phyloP scores from a whole-genome alignment of 768 basidiomycete species.

The Cystofilobasidium ferigula region DNA sequence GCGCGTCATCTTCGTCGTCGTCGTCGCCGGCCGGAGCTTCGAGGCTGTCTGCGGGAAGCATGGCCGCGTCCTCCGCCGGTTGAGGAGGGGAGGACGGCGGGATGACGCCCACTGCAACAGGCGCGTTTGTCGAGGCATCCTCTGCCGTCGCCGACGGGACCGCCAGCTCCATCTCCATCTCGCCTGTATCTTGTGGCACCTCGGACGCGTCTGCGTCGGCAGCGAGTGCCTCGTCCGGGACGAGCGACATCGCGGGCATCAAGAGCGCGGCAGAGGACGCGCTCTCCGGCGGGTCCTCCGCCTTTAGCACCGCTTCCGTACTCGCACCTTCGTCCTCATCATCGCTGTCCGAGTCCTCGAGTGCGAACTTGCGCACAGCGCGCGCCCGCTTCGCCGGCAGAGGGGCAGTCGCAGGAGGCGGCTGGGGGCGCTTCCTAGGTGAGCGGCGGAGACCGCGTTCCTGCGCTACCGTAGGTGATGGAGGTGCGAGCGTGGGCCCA shows the following conservation, averaged over 20 bases:
- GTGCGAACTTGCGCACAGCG: conserved; percentile 5
- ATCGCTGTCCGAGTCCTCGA: conserved; percentile 17
- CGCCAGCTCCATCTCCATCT: no score
- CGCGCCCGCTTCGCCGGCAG: neutral
- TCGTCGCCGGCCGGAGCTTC: no score
- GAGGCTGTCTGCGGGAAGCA: no score
- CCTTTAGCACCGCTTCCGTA: neutral
- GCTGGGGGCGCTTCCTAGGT: neutral
- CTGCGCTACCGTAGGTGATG: neutral
- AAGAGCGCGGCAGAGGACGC: neutral
- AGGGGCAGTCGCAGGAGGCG: neutral
- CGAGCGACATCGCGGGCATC: neutral
- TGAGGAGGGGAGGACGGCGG: no score
- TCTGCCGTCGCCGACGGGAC: no score
- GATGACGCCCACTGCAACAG: no score
- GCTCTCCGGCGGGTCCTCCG: neutral
- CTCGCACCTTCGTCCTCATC: neutral
- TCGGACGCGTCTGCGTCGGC: neutral
- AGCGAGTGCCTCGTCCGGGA: neutral
- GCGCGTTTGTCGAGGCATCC: no score
- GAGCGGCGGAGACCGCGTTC: neutral
- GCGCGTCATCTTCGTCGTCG: neutral
- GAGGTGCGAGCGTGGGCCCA: neutral
- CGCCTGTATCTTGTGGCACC: neutral
- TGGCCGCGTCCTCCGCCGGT: no score